Evolutionary conservation across 2,329 filamentous ascomycete genomes (phyloP).

Genomic region (Trichoderma aggressivum): DNA sequence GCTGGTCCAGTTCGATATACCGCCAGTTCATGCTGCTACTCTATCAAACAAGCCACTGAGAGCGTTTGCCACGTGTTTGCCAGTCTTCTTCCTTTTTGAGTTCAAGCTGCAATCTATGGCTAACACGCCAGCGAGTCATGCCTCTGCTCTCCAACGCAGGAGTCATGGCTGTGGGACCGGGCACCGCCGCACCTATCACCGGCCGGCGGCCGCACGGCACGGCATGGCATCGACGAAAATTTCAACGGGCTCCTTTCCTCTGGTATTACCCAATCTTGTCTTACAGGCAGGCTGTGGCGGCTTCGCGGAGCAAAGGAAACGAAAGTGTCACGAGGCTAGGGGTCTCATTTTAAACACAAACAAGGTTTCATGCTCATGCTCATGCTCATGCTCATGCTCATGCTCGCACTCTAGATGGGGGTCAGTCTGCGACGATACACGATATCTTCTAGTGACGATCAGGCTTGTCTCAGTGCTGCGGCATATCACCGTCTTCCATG

Average conservation of each 20-base stretch:
- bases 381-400: background rate
- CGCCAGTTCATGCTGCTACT: background rate
- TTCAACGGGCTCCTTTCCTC: background rate
- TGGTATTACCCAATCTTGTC: background rate
- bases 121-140: constrained; percentile 8
- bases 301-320: background rate
- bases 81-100: background rate
- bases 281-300: background rate
- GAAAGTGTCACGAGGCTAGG: background rate
- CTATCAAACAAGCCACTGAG: background rate
- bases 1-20: background rate
- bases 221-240: constrained; percentile 5
- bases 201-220: constrained; percentile 13
- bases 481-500: constrained; percentile 58
- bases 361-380: background rate
- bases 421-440: background rate
- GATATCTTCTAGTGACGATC: background rate
- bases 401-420: background rate
- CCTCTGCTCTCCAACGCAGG: background rate
- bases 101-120: background rate
- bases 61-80: background rate
- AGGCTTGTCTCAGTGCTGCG: background rate
- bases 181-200: constrained; percentile 11
- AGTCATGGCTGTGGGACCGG: constrained; percentile 13
- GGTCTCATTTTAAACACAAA: background rate